Evolutionary conservation across 2,329 filamentous ascomycete species (phyloP).

Genomic region (Penicillium digitatum): DNA sequence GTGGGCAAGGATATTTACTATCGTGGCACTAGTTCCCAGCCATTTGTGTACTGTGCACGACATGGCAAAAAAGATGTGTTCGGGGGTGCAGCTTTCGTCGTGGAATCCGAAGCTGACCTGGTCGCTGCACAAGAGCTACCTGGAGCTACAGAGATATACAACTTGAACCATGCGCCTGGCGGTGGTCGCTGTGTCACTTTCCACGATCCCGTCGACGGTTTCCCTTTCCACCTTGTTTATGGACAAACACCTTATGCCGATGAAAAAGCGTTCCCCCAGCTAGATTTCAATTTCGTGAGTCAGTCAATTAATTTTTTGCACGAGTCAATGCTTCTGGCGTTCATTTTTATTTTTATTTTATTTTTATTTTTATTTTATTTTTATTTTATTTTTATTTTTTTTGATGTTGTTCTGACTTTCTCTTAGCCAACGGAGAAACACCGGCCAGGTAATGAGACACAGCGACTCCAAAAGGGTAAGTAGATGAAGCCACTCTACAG

Average conservation of each 20-base stretch:
- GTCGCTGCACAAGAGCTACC: background rate
- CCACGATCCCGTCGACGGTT: background rate
- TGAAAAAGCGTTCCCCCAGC: background rate
- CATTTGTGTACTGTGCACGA: background rate
- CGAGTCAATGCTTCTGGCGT: too few species aligned
- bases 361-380: too few species aligned
- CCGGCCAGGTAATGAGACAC: background rate
- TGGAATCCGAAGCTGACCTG: background rate
- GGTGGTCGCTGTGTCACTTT: background rate
- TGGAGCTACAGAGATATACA: background rate
- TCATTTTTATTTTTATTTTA: too few species aligned
- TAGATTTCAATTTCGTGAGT: background rate
- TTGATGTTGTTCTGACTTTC: background rate
- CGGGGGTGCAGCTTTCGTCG: background rate
- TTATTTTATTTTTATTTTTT: too few species aligned
- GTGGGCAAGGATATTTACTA: background rate
- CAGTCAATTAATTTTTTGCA: too few species aligned
- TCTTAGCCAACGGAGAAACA: background rate
- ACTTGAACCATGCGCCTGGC: background rate
- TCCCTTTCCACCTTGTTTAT: background rate
- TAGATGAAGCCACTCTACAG: background rate
- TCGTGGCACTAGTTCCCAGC: background rate
- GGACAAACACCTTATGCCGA: background rate
- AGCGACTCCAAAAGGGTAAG: background rate
- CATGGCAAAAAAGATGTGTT: background rate